Conservation (phyloP, 306 rosid species). For the Elaeagnus macrophylla region DNA sequence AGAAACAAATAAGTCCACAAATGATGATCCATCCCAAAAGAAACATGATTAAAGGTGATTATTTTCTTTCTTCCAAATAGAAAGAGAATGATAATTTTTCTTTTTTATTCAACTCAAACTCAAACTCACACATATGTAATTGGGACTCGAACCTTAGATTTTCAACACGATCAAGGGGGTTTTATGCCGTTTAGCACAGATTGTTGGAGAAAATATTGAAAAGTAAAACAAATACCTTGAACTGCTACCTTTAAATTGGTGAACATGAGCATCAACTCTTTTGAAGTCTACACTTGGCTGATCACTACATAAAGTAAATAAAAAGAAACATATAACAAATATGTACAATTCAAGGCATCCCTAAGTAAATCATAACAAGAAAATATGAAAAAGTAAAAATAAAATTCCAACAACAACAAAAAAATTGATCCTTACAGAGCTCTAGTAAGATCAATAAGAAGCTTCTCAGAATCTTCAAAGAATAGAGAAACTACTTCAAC, state of each 20-base stretch:
- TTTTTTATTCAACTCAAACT: too few relatives aligned
- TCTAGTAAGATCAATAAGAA: slow-evolving; percentile 73
- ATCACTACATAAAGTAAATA: slow-evolving; percentile 36
- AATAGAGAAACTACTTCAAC: slow-evolving; percentile 87
- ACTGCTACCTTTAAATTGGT: slow-evolving; percentile 97
- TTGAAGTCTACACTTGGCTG: slow-evolving; percentile 69
- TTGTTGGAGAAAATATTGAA: not conserved
- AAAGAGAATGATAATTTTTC: too few relatives aligned
- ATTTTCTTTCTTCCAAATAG: too few relatives aligned
- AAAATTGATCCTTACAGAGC: slow-evolving; percentile 51
- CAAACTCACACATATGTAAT: too few relatives aligned
- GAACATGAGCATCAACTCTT: slow-evolving; percentile 89
- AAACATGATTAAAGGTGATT: too few relatives aligned
- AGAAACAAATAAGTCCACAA: too few relatives aligned
- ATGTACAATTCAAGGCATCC: slow-evolving; percentile 10
- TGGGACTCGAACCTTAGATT: too few relatives aligned
- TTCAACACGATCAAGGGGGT: too few relatives aligned
- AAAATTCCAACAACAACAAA: not conserved
- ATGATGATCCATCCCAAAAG: too few relatives aligned
- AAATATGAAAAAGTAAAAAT: not conserved
- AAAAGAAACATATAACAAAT: slow-evolving; percentile 1
- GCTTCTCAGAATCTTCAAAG: slow-evolving; percentile 94
- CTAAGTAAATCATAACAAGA: not conserved
- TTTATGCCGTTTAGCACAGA: too few relatives aligned
- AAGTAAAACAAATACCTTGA: slow-evolving; percentile 57